phyloP scores from a whole-genome alignment of 2,329 filamentous ascomycete species.

The Fusarium sp. region DNA sequence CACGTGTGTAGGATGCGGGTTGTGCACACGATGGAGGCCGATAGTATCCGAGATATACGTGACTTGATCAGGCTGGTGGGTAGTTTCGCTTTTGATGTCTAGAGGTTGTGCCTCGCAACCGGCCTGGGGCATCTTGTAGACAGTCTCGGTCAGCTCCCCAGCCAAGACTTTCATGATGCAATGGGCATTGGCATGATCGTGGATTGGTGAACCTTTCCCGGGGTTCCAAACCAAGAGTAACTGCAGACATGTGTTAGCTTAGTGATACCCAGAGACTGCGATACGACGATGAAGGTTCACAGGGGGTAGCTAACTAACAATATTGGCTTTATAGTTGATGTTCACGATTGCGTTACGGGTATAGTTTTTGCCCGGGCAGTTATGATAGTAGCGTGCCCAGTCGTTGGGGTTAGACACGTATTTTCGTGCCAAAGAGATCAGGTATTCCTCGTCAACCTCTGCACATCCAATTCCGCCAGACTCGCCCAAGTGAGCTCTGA shows the following conservation, averaged over 20 bases:
- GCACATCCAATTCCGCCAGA: conserved; percentile 16
- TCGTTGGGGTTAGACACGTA: conserved; percentile 22
- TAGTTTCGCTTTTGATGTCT: conserved; percentile 7
- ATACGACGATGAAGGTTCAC: not conserved
- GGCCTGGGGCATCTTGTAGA: conserved; percentile 6
- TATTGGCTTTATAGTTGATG: conserved; percentile 22
- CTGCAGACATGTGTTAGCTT: not conserved
- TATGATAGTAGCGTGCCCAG: conserved; percentile 22
- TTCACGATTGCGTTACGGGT: conserved; percentile 15
- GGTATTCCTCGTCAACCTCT: conserved; percentile 15
- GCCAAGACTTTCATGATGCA: conserved; percentile 23
- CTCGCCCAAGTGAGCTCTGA: not conserved
- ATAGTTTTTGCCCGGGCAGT: conserved; percentile 19
- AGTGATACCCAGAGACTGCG: not conserved
- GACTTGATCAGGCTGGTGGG: conserved; percentile 13
- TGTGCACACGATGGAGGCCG: conserved; percentile 20
- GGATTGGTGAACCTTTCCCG: conserved; percentile 21
- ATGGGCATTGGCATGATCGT: conserved; percentile 25
- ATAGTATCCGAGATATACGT: conserved; percentile 24
- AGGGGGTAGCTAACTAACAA: not conserved
- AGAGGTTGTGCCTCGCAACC: not conserved
- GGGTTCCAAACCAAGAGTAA: conserved; percentile 22
- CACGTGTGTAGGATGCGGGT: conserved; percentile 23
- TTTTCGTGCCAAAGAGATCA: conserved; percentile 4
- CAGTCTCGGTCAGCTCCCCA: conserved; percentile 16